Base-by-base conservation (phyloP, 768 basidiomycete genomes). In the Tricholomella constricta region DNA sequence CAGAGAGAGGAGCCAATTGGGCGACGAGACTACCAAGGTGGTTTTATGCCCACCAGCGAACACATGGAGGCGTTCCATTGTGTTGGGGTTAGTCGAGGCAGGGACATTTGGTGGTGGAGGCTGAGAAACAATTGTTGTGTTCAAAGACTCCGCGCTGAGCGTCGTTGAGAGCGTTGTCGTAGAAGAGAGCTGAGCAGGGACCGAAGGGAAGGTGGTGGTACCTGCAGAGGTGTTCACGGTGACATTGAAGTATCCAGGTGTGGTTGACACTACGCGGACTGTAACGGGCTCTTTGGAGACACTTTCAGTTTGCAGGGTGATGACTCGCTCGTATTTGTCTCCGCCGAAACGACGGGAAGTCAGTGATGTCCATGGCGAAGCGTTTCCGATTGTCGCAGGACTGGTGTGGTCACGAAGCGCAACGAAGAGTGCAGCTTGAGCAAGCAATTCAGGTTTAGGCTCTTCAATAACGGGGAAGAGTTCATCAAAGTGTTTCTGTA, bases 371-470 rank as follows among this genome's bases (percentile, higher is more conserved):
- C 92, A 94, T 0, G 90, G 87, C 4, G 83, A 82, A 1, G 71
- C 63, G 7, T 67, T 62, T 4, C 43, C 35, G 0, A 68, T 60
- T 7, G 67, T 40, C 25, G 48, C 27, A 41, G 61, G 41, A 31
- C 50, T 34, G 19, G 72, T 66, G 25, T 80, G 79, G 53, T 89
- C 88, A 35, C 89, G 82, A 14, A 92, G 79, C 15, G 76, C 78
- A 10, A 91, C 72, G 63, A 80, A 96, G 6, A 97, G 75, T 0
- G 89, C 93, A 1, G 89, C 89, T 65, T 90, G 88, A 2, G 88
- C 90, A 5, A 94, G 71, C 10, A 89, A 61, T 41, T 84, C 81
- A 0, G 86, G 72, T 1, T 80, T 77, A 2, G 91, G 86, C 14
- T 80, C 71, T 6, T 74, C 58, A 2, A 85, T 59, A 0, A 81